phyloP scores from a whole-genome alignment of 2,329 filamentous ascomycete species.

The Botrytis tulipae region DNA sequence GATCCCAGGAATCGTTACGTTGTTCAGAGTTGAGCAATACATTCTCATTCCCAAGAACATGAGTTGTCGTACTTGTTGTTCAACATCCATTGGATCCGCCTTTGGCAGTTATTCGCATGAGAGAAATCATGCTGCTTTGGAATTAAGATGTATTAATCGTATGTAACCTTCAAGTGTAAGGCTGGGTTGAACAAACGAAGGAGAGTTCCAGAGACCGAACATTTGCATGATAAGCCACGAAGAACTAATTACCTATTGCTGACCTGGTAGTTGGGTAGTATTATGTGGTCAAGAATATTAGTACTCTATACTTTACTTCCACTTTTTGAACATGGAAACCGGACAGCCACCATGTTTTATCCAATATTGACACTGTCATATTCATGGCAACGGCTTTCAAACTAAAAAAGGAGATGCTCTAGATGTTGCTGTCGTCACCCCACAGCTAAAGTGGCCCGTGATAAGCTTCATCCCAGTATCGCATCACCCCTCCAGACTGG shows the following conservation, averaged over 20 bases:
- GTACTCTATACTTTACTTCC: neutral
- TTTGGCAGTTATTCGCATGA: neutral
- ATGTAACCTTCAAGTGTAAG: neutral
- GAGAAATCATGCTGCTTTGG: neutral
- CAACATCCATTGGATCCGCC: neutral
- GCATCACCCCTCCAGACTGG: neutral
- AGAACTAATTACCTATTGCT: neutral
- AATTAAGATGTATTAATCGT: neutral
- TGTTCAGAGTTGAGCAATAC: neutral
- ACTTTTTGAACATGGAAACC: neutral
- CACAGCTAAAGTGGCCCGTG: conserved; percentile 8
- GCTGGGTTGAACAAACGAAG: neutral
- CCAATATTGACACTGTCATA: neutral
- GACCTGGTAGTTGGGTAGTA: neutral
- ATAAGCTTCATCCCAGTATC: neutral
- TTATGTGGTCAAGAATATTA: neutral
- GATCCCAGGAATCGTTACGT: too few species aligned
- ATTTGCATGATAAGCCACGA: neutral
- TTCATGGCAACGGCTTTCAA: neutral
- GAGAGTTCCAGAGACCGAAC: neutral
- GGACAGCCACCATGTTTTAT: neutral
- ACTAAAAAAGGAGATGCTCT: neutral
- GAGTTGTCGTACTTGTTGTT: neutral
- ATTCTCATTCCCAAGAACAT: neutral
- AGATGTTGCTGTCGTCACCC: neutral